Conservation (phyloP, 768 basidiomycete species). For the Lactarius trivialis region DNA sequence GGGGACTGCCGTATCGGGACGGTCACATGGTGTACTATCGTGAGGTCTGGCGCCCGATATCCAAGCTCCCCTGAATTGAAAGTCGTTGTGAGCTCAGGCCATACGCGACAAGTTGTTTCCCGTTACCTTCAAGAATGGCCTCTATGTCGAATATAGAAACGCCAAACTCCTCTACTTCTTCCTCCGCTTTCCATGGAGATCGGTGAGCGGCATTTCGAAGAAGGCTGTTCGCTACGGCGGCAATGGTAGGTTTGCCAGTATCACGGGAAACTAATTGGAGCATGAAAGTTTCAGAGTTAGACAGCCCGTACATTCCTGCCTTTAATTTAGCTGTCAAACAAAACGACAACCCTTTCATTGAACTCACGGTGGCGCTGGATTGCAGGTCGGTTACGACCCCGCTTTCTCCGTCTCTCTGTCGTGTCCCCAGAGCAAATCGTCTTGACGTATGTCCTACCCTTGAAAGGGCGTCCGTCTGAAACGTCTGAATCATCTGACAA, state of each 20-base stretch:
- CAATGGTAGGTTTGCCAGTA: constrained; percentile 22
- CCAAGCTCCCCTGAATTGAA: constrained; percentile 40
- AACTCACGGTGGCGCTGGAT: constrained; percentile 21
- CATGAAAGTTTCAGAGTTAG: constrained; percentile 4
- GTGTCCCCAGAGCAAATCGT: constrained; percentile 5
- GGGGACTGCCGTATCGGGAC: constrained; percentile 32
- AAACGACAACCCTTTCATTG: not conserved
- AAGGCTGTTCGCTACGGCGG: constrained; percentile 14
- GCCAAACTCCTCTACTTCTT: constrained; percentile 35
- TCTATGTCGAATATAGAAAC: constrained; percentile 35
- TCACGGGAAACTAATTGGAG: constrained; percentile 21
- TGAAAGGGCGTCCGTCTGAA: not conserved
- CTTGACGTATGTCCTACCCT: constrained; percentile 3
- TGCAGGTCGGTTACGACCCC: constrained; percentile 4
- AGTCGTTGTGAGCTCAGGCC: not conserved
- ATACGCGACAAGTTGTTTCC: not conserved
- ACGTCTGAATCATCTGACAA: constrained; percentile 62
- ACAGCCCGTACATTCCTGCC: not conserved
- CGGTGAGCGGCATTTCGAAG: constrained; percentile 5
- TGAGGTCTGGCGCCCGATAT: constrained; percentile 65
- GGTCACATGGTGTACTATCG: constrained; percentile 61
- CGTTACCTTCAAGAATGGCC: constrained; percentile 50
- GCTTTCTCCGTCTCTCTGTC: constrained; percentile 4
- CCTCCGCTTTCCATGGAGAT: not conserved
- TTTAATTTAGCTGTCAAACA: not conserved